These are phyloP conservation scores for Penicillium manginii DNA, from an alignment of 495 filamentous ascomycete species.

Conservation along the genomic window DNA sequence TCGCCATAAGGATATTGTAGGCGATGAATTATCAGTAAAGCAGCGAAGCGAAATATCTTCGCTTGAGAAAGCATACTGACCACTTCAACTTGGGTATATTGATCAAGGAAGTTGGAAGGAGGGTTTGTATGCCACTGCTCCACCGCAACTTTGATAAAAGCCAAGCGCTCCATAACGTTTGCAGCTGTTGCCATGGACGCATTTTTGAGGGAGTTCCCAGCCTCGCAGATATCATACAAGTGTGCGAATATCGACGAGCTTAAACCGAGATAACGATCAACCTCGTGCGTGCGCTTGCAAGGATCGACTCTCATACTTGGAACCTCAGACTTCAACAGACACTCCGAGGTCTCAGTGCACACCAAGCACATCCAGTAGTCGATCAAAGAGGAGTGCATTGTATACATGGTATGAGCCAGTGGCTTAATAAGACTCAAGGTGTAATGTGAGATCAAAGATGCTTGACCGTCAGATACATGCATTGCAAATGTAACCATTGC, in stretches of 20 bases:
- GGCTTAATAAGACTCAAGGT: slow-evolving; percentile 21
- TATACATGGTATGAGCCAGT: slow-evolving; percentile 1
- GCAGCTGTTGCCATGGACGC: background rate
- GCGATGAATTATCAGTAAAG: slow-evolving; percentile 22
- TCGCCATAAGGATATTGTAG: slow-evolving; percentile 17
- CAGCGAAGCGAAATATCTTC: slow-evolving; percentile 17
- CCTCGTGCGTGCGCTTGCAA: background rate
- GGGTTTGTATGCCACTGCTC: slow-evolving; percentile 16
- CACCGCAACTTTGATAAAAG: slow-evolving; percentile 2
- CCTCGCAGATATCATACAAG: slow-evolving; percentile 22
- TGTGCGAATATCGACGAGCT: slow-evolving; percentile 17
- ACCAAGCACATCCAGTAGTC: slow-evolving; percentile 27
- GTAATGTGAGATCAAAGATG: slow-evolving; percentile 21
- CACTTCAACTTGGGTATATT: slow-evolving; percentile 17
- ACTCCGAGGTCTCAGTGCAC: slow-evolving; percentile 25
- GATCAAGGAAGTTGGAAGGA: slow-evolving; percentile 11
- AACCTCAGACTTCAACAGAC: slow-evolving; percentile 16
- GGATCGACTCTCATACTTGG: slow-evolving; percentile 18
- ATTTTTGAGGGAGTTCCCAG: background rate
- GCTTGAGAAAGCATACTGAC: slow-evolving; percentile 19
- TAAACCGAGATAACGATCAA: slow-evolving; percentile 27
- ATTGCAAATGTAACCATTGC: slow-evolving; percentile 27
- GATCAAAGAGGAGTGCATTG: slow-evolving; percentile 10
- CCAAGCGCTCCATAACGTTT: background rate
- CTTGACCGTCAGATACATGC: slow-evolving; percentile 25